A percentile compares a stretch with the other conserved stretches of the same genome.
These are phyloP conservation scores for Penicillium manginii DNA, from an alignment of 495 filamentous ascomycete species.

Conservation along the genomic window DNA sequence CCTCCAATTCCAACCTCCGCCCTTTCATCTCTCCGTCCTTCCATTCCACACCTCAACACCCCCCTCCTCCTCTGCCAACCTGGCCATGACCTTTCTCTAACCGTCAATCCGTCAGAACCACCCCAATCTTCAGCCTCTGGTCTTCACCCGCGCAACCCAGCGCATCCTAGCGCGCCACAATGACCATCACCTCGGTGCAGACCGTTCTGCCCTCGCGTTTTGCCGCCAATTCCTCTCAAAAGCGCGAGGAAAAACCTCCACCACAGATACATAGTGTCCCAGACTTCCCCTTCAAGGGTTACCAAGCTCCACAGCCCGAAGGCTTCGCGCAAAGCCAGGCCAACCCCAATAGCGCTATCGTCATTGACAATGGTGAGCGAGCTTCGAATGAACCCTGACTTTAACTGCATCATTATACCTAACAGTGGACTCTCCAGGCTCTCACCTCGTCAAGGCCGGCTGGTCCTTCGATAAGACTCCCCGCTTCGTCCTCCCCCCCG, in stretches of 20 bases:
- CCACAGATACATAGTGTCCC: slow-evolving; percentile 57
- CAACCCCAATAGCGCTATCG: slow-evolving; percentile 70
- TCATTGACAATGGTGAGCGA: slow-evolving; percentile 92
- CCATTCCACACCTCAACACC: neutral
- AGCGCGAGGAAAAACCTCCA: slow-evolving; percentile 49
- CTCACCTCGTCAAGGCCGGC: slow-evolving; percentile 84
- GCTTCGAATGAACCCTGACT: neutral
- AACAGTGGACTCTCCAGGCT: slow-evolving; percentile 56
- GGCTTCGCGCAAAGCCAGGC: slow-evolving; percentile 65
- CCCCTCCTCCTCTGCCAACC: too few relatives aligned
- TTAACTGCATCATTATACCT: too few relatives aligned
- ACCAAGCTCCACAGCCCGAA: slow-evolving; percentile 66
- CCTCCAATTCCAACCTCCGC: neutral
- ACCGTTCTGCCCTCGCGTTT: slow-evolving; percentile 42
- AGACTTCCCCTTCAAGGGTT: slow-evolving; percentile 81
- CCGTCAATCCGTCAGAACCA: slow-evolving; percentile 17
- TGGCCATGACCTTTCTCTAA: slow-evolving; percentile 15
- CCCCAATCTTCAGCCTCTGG: slow-evolving; percentile 35
- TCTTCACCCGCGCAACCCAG: slow-evolving; percentile 20
- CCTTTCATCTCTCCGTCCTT: neutral
- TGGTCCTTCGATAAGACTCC: slow-evolving; percentile 90
- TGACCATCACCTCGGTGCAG: slow-evolving; percentile 54
- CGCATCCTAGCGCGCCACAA: slow-evolving; percentile 31
- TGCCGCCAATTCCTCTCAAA: slow-evolving; percentile 37
- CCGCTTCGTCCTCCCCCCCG: slow-evolving; percentile 77